Conservation (phyloP, 2,329 filamentous ascomycete genomes). For the Elsinoe australis region DNA sequence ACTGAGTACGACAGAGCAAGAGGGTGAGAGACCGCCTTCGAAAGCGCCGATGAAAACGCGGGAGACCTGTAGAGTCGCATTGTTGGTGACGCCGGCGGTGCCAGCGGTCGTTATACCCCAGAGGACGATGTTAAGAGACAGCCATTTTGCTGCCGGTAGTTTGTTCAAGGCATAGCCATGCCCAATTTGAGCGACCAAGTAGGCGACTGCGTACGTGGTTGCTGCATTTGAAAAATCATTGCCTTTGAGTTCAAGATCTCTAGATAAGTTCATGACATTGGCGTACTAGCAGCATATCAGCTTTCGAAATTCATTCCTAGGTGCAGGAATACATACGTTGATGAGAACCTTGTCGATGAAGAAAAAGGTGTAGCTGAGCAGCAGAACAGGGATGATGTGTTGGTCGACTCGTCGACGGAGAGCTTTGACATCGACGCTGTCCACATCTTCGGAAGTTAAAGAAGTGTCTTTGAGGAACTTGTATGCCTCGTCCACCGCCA, state of each 20-base stretch:
- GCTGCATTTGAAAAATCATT: conserved; percentile 40
- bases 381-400: conserved; percentile 53
- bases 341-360: conserved; percentile 39
- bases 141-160: conserved; percentile 44
- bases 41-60: conserved; percentile 45
- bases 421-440: conserved; percentile 31
- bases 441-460: neutral
- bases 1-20: conserved; percentile 45
- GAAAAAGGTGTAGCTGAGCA: conserved; percentile 53
- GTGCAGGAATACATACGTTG: conserved; percentile 35
- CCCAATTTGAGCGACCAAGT: conserved; percentile 50
- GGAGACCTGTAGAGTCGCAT: conserved; percentile 39
- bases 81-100: conserved; percentile 41
- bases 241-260: conserved; percentile 48
- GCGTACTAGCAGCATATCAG: conserved; percentile 59
- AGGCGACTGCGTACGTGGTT: conserved; percentile 31
- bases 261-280: conserved; percentile 55
- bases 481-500: neutral
- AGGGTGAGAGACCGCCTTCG: conserved; percentile 44
- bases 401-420: conserved; percentile 52
- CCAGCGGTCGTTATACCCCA: conserved; percentile 41
- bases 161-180: conserved; percentile 54
- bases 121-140: conserved; percentile 33
- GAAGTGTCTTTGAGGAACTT: conserved; percentile 2
- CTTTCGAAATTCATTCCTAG: conserved; percentile 41